Base-by-base conservation (phyloP, 1,139 yeast species). In the Candida gigantensis region DNA sequence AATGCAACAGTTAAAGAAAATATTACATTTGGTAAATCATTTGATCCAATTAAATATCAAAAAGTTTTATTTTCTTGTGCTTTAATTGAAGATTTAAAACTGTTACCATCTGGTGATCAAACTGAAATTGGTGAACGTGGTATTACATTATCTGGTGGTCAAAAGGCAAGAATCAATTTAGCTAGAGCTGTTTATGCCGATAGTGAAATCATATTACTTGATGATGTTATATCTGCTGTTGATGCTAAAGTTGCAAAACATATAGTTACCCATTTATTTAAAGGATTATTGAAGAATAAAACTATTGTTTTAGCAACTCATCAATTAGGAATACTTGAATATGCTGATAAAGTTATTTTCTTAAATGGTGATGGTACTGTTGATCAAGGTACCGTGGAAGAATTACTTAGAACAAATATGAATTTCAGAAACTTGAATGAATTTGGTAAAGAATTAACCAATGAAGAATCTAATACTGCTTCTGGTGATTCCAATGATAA, bases 51-150 rank as follows among this genome's bases (percentile, higher is more conserved):
- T 0, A 53, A 48, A 32, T 69, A 69, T 47, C 45, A 50, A 3
- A 46, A 51, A 30, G 61, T 66, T 4, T 37, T 69, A 6, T 42
- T 51, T 37, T 69, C 73, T 5, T 69, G 74, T 55, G 65, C 68
- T 18, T 60, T 69, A 39, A 63, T 60, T 35, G 72, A 67, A 17
- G 75, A 67, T 50, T 49, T 67, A 40, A 46, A 45, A 3, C 37
- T 44, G 13, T 57, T 67, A 24, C 66, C 68, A 2, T 65, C 68
- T 19, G 60, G 61, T 30, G 73, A 67, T 45, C 41, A 52, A 28
- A 67, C 72, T 17, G 72, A 67, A 47, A 63, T 67, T 36, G 72
- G 73, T 38, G 73, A 67, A 51, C 55, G 72, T 45, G 73, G 73
- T 45, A 55, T 67, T 26, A 67, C 69, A 1, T 55, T 67, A 35